Percentiles rank a stretch among this genome's conserved stretches.
phyloP scores from a whole-genome alignment of 805 yeast genomes.

The Candida fluviatilis region DNA sequence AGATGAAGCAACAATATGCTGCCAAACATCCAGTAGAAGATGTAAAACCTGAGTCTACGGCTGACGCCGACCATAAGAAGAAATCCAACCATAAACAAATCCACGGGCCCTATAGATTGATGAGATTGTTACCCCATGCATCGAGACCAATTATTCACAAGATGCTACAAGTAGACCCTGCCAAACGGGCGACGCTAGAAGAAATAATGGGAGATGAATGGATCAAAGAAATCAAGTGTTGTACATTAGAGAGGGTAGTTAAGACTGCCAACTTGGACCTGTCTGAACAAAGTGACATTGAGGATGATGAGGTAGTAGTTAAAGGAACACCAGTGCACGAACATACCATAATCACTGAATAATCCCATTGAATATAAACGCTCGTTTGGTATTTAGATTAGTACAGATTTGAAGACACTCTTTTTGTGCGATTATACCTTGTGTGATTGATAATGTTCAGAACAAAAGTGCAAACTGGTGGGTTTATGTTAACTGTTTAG shows the following conservation, averaged over 20 bases:
- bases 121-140: slow-evolving; percentile 81
- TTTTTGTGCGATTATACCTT: no score
- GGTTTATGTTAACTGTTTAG: no score
- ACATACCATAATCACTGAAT: slow-evolving; percentile 29
- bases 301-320: slow-evolving; percentile 31
- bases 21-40: slow-evolving; percentile 12
- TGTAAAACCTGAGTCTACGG: slow-evolving; percentile 6
- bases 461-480: no score
- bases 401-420: no score
- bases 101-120: slow-evolving; percentile 78
- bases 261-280: slow-evolving; percentile 14
- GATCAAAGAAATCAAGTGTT: slow-evolving; percentile 58
- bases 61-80: slow-evolving; percentile 17
- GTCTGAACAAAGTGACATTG: slow-evolving; percentile 29
- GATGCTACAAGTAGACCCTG: slow-evolving; percentile 61
- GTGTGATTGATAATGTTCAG: no score
- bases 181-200: slow-evolving; percentile 58
- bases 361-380: slow-evolving; percentile 7
- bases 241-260: slow-evolving; percentile 43
- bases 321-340: slow-evolving; percentile 37
- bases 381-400: no score
- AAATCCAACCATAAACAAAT: slow-evolving; percentile 49
- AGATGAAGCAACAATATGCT: slow-evolving; percentile 28
- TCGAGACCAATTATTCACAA: slow-evolving; percentile 69
- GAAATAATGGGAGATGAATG: slow-evolving; percentile 69